Conservation (phyloP, 257 asterid species). For the Sherardia arvensis region DNA sequence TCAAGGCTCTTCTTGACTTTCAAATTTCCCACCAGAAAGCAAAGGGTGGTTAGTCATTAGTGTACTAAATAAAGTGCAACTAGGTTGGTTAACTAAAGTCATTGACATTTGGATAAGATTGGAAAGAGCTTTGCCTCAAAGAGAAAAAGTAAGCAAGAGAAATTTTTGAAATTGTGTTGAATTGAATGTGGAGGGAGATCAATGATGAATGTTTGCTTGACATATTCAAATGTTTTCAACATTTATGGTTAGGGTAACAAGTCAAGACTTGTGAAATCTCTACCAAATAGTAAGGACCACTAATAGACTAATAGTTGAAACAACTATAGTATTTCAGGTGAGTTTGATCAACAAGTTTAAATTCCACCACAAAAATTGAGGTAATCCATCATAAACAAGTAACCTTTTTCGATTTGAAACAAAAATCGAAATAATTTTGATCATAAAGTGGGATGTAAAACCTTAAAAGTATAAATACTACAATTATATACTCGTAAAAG, state of each 20-base stretch:
- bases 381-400: neutral
- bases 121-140: constrained; percentile 11
- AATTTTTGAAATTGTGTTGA: constrained; percentile 12
- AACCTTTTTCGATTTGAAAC: neutral
- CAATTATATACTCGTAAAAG: too few relatives aligned
- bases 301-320: neutral
- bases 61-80: constrained; percentile 7
- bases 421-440: neutral
- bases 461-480: too few relatives aligned
- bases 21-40: neutral
- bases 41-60: neutral
- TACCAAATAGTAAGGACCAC: neutral
- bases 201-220: neutral
- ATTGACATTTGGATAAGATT: constrained; percentile 24
- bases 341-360: neutral
- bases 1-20: constrained; percentile 74
- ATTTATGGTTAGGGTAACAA: constrained; percentile 2
- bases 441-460: too few relatives aligned
- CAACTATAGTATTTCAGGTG: too few relatives aligned
- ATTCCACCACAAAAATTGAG: neutral
- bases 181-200: constrained; percentile 12
- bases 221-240: neutral
- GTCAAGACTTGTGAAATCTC: neutral
- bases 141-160: constrained; percentile 18
- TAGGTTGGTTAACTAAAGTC: constrained; percentile 17